These are phyloP conservation scores for Basidiobolus meristosporus DNA, from an alignment of 371 early-diverging fungal genomes.

Conservation along the genomic window DNA sequence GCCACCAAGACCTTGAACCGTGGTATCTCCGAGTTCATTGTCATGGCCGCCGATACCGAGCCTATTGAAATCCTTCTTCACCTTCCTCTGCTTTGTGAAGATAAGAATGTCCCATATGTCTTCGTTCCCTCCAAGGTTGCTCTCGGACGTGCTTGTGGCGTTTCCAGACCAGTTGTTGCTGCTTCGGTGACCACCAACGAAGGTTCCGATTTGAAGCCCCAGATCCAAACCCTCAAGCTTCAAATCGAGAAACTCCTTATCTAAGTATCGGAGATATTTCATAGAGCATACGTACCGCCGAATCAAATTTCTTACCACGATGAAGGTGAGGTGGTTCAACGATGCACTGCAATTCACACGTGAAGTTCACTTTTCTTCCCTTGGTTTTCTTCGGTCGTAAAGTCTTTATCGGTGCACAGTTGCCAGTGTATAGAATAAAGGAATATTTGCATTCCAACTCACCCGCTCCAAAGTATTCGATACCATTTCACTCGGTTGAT, in stretches of 20 bases:
- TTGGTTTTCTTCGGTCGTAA: too few species aligned
- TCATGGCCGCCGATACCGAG: constrained; percentile 96
- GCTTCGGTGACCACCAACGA: constrained; percentile 91
- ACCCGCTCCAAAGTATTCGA: too few species aligned
- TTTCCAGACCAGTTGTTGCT: constrained; percentile 87
- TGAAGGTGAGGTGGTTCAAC: too few species aligned
- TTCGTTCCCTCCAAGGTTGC: constrained; percentile 93
- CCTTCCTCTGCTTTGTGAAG: constrained; percentile 96
- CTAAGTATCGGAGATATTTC: too few species aligned
- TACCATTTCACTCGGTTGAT: too few species aligned
- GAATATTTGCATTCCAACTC: too few species aligned
- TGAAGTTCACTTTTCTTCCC: too few species aligned
- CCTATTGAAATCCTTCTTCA: constrained; percentile 96
- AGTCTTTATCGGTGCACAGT: too few species aligned
- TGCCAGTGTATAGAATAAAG: too few species aligned
- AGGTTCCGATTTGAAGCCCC: constrained; percentile 82
- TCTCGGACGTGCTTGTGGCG: constrained; percentile 97
- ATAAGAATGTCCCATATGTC: constrained; percentile 98
- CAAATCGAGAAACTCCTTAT: constrained; percentile 86
- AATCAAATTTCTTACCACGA: too few species aligned
- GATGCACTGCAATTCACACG: too few species aligned
- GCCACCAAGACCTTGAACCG: constrained; percentile 98
- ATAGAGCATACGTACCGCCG: too few species aligned
- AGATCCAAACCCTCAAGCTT: constrained; percentile 76
- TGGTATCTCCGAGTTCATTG: constrained; percentile 96